Evolutionary conservation across 495 filamentous ascomycete genomes (phyloP), one percentile per base, ranked within the genome.

Genomic region (Penicillium paradoxum): DNA sequence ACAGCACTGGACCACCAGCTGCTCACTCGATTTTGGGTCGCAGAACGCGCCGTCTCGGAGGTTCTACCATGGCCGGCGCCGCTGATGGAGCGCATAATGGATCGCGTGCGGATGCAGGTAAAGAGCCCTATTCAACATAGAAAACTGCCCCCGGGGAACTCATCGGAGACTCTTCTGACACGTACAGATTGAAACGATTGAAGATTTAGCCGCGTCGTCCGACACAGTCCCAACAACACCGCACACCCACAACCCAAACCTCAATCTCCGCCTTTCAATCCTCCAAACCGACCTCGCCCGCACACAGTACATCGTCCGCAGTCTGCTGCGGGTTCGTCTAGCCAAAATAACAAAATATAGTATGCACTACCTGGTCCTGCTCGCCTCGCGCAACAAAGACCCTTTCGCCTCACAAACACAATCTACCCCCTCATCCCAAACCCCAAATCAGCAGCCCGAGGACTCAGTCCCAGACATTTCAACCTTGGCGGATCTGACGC

Each of bases 241-340:
- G 76, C 66, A 83, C 52, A 81, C 85, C 58, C 79, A 90, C 77
- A 90, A 93, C 61, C 85, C 90, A 10, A 91, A 85, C 60, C 83
- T 88, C 50, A 96, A 95, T 69, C 95, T 98, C 66, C 82, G 79
- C 56, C 85, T 97, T 58, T 95, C 97, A 41, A 86, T 98, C 55
- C 83, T 97, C 50, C 93, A 98, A 75, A 97, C 95, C 22, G 93
- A 98, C 75, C 83, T 97, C 44, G 88, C 96, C 68, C 77, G 93
- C 34, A 92, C 86, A 68, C 95, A 95, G 74, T 97, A 87, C 64
- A 76, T 97, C 32, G 77, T 97, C 32, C 83, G 93, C 51, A 86
- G 84, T n/a, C 85, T 89, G 54, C 76, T 97, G 37, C 80, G 93
- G 42, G 81, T 86, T n/a, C 78, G 93, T 25, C 83, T 98, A 36